Evolutionary conservation across 2,329 filamentous ascomycete genomes (phyloP), one percentile per base, ranked within the genome.

Genomic region (Lachnellula willkommii): DNA sequence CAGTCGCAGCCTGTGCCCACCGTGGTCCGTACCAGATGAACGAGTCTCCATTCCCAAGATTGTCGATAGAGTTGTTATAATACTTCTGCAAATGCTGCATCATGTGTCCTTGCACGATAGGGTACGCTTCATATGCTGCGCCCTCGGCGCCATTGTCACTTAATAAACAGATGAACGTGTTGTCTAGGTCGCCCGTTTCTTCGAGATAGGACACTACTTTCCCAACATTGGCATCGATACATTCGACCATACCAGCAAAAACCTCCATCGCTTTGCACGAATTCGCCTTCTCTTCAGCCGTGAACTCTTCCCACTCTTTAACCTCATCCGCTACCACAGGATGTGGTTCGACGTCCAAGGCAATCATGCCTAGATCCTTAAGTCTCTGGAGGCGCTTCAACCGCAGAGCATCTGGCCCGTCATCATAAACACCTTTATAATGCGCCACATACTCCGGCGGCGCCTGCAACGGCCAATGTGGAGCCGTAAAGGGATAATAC

Each of bases 121-220:
- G 82, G 52, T 79, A 77, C 4, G 81, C 79, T 62, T 85, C 81
- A 59, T 81, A 80, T 1, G 75, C 75, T 15, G 78, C 79, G 11
- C 81, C 81, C 61, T 84, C 82, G 11, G 81, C 81, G 2, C 82
- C 82, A 58, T 85, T 85, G 68, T 85, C 82, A 1, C 76, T 81
- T 72, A 85, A 79, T 73, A 86, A 85, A 64, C 79, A 76, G 50
- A 87, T 74, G 58, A 85, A 80, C 2, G 83, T 87, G 66, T 85
- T 84, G 59, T 86, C 82, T 0, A 82, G 72, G 65, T 86, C 82
- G 54, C 76, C 79, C 2, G 76, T 79, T 45, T 75, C 66, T 55
- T 79, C 72, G 2, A 63, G 52, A 42, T 63, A 85, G 37, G 80
- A 71, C 22, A 84, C 70, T 2, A 85, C 77, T 54, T 79, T 79